phyloP scores from a whole-genome alignment of 805 yeast genomes.

The Ogataea populi-albae region DNA sequence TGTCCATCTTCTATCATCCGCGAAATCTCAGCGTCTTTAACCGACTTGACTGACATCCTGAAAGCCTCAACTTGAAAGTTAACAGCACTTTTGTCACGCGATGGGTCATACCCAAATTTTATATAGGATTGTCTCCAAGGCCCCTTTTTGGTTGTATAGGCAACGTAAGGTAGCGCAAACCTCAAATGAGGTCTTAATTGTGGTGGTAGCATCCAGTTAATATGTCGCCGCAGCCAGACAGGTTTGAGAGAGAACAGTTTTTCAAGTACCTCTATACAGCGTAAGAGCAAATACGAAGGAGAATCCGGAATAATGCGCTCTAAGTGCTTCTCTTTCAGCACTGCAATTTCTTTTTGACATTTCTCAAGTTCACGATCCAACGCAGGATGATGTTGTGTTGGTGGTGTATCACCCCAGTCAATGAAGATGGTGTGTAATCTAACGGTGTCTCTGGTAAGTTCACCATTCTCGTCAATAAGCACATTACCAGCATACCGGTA shows the following conservation, averaged over 20 bases:
- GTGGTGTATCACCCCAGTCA: constrained; percentile 47
- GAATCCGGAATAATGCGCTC: constrained; percentile 27
- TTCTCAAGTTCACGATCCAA: constrained; percentile 44
- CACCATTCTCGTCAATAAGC: constrained; percentile 54
- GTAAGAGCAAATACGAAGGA: constrained; percentile 35
- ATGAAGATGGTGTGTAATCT: constrained; percentile 55
- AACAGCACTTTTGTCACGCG: constrained; percentile 49
- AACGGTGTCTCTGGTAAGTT: constrained; percentile 40
- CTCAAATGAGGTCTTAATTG: constrained; percentile 48
- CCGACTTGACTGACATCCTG: constrained; percentile 38
- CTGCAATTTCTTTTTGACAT: constrained; percentile 33
- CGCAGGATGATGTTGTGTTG: constrained; percentile 47
- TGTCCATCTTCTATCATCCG: constrained; percentile 24
- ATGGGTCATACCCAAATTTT: constrained; percentile 76
- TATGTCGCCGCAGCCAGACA: constrained; percentile 78
- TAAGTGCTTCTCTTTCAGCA: constrained; percentile 24
- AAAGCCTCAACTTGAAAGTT: constrained; percentile 84
- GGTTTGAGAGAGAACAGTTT: constrained; percentile 68
- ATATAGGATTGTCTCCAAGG: constrained; percentile 93
- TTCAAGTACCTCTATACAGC: constrained; percentile 43
- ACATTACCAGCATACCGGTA: constrained; percentile 79
- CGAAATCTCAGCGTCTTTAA: constrained; percentile 24
- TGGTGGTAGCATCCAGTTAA: constrained; percentile 53
- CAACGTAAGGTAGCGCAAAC: constrained; percentile 78
- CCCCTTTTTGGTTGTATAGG: constrained; percentile 81